Conservation (phyloP, 495 filamentous ascomycete species). For the Podospora fimiseda region DNA sequence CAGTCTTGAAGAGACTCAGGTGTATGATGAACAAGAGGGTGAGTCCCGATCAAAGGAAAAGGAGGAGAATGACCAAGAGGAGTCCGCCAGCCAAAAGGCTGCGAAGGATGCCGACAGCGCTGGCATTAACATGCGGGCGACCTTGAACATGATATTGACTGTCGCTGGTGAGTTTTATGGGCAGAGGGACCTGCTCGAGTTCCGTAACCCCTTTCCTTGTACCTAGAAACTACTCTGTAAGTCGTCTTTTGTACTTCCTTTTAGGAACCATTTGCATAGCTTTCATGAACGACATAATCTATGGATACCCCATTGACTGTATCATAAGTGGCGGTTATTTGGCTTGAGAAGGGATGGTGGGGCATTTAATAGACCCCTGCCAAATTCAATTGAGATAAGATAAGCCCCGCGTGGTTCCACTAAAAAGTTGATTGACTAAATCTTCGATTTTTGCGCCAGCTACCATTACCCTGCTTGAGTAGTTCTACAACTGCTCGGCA, state of each 20-base stretch:
- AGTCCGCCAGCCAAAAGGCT: not conserved
- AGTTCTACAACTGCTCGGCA: not conserved
- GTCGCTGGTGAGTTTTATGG: conserved; percentile 86
- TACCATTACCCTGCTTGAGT: not conserved
- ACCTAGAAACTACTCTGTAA: too few species aligned
- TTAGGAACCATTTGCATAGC: too few species aligned
- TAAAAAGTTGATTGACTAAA: conserved; percentile 31
- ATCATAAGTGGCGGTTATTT: not conserved
- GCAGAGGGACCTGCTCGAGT: conserved; percentile 77
- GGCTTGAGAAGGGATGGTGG: not conserved
- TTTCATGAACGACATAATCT: too few species aligned
- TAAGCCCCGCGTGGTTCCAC: conserved; percentile 30
- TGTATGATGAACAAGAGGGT: conserved; percentile 4
- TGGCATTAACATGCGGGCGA: conserved; percentile 45
- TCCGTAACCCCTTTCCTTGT: conserved; percentile 53
- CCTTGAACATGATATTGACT: conserved; percentile 87
- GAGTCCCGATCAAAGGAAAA: not conserved
- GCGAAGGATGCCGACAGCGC: conserved; percentile 24
- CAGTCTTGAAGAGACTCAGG: conserved; percentile 30
- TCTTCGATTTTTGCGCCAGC: conserved; percentile 14
- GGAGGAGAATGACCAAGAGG: not conserved
- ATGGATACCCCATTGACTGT: too few species aligned
- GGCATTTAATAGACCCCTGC: not conserved
- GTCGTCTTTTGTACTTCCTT: too few species aligned
- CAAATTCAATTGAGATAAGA: conserved; percentile 22